A percentile compares a stretch with the other conserved stretches of the same genome.
phyloP scores from a whole-genome alignment of 2,329 filamentous ascomycete genomes.

The Elsinoe australis region DNA sequence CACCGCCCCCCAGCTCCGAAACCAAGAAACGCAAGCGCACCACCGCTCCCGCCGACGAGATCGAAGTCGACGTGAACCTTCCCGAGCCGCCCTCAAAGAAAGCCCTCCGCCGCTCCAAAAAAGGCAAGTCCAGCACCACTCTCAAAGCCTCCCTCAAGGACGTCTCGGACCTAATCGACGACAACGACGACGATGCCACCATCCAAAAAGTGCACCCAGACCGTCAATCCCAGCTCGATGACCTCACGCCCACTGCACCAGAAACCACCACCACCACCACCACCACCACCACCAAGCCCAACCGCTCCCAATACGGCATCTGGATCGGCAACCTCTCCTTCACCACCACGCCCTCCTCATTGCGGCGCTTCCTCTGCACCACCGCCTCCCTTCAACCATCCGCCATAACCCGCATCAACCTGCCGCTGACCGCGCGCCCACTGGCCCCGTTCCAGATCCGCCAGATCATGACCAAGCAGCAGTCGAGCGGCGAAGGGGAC shows the following conservation, averaged over 20 bases:
- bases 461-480: conserved; percentile 4
- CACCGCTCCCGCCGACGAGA: conserved; percentile 50
- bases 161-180: conserved; percentile 16
- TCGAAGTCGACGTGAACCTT: conserved; percentile 82
- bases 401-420: conserved; percentile 74
- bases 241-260: too few relatives aligned
- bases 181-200: too few relatives aligned
- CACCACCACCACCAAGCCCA: conserved; percentile 22
- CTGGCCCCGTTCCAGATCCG: conserved; percentile 23
- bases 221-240: too few relatives aligned
- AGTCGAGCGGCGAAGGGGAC: conserved; percentile 9
- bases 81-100: conserved; percentile 95
- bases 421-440: conserved; percentile 53
- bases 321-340: conserved; percentile 98
- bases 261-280: conserved; percentile 16
- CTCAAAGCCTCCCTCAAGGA: conserved; percentile 18
- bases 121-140: conserved; percentile 37
- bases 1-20: neutral
- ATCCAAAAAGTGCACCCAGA: too few relatives aligned
- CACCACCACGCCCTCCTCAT: conserved; percentile 61
- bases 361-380: conserved; percentile 72
- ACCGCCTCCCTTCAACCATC: conserved; percentile 52
- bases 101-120: conserved; percentile 81
- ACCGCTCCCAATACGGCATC: conserved; percentile 70
- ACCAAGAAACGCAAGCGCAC: conserved; percentile 62